Percentiles rank a stretch among this genome's conserved stretches.
phyloP scores from a whole-genome alignment of 345 rosid genomes.

The Arabidopsis suecica region DNA sequence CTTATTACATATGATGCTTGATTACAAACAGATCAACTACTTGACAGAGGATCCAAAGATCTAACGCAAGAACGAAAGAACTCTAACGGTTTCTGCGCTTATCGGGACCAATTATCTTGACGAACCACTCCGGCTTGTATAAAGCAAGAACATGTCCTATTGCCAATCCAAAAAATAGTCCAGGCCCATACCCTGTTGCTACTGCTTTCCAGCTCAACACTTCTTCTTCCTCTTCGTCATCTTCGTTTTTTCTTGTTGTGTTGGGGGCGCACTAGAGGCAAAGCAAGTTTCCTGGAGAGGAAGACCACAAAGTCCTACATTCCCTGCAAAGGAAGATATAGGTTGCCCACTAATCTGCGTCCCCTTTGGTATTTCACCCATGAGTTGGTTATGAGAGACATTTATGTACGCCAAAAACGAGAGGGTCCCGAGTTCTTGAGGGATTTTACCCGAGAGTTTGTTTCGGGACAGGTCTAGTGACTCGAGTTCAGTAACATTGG shows the following conservation, averaged over 20 bases:
- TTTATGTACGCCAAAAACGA: slow-evolving; percentile 18
- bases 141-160: background rate
- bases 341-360: slow-evolving; percentile 6
- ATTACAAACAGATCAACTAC: background rate
- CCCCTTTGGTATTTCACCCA: slow-evolving; percentile 10
- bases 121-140: slow-evolving; percentile 7
- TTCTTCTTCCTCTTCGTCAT: slow-evolving; percentile 4
- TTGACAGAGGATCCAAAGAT: background rate
- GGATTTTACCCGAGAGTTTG: slow-evolving; percentile 11
- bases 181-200: background rate
- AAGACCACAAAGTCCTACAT: slow-evolving; percentile 18
- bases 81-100: background rate
- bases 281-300: slow-evolving; percentile 2
- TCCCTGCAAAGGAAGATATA: slow-evolving; percentile 6
- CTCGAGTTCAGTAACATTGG: background rate
- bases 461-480: slow-evolving; percentile 9
- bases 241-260: background rate
- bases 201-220: slow-evolving; percentile 19
- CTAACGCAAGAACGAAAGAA: background rate
- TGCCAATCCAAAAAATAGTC: slow-evolving; percentile 9
- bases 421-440: background rate
- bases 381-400: slow-evolving; percentile 17
- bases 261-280: background rate
- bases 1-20: background rate
- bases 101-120: background rate